Evolutionary conservation across 495 filamentous ascomycete species (phyloP), one percentile per base, ranked within the genome.

Genomic region (Tetracladium marchalianum): DNA sequence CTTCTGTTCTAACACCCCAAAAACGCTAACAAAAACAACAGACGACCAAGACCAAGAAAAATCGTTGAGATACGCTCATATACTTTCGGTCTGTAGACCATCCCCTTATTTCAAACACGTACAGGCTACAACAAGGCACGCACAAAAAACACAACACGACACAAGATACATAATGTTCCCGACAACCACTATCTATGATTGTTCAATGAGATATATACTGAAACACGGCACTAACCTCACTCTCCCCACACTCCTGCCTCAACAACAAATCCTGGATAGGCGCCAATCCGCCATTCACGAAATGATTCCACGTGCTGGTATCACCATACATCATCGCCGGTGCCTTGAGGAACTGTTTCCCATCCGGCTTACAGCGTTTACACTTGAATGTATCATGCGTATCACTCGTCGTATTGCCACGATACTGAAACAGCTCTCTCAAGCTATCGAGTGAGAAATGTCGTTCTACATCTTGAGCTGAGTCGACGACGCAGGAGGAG

Each of bases 301-400:
- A 89, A 67, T 99, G 92, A 58, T 99, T 97, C 92, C 92, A 99
- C 24, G 88, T 93, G 59, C 90, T 97, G 9, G 92, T 97, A 59
- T 99, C 92, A 35, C 92, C 92, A 59, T 99, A 99, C 54, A 97
- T 64, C 81, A 97, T 88, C 0, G 92, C 92, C 7, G 80, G 84
- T 1, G 90, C 86, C 63, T 95, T 95, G 49, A 95, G 76, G 48
- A 71, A 75, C 62, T 99, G 92, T 41, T 72, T 78, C 10, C 90
- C 88, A 53, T 93, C 86, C 1, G 85, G 81, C 58, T 81, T 85
- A 57, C 92, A 99, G 31, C 92, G 70, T 69, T 95, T 97, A 64
- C 92, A 99, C 69, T 95, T 97, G 73, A 99, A 97, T 1, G 93
- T 96, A 52, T 99, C 92, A 55, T 99, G 92, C 0, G 92, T 97